These are phyloP conservation scores for Austropuccinia psidii DNA, from an alignment of 1,284 basidiomycete genomes.

Conservation along the genomic window DNA sequence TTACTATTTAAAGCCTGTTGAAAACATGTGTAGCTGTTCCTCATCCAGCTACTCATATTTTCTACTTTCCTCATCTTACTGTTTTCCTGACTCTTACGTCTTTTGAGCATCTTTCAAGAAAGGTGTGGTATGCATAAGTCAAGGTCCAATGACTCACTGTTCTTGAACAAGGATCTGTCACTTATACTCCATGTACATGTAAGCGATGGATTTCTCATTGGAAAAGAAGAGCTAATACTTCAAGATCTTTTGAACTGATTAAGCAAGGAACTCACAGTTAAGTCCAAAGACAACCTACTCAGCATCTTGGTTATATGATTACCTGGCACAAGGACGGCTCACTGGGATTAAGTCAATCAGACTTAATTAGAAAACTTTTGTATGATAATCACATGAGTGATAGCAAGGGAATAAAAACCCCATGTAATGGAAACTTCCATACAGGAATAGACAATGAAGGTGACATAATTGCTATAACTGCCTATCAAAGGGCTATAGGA, in stretches of 20 bases:
- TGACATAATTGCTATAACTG: neutral
- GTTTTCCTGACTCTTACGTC: too few relatives aligned
- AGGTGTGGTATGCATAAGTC: too few relatives aligned
- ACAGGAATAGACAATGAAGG: neutral
- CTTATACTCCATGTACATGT: conserved; percentile 8
- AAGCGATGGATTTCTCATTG: neutral
- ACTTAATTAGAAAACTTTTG: neutral
- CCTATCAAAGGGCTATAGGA: neutral
- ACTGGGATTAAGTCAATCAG: neutral
- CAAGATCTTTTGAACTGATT: neutral
- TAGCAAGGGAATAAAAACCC: neutral
- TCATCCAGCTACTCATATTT: too few relatives aligned
- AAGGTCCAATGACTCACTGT: neutral
- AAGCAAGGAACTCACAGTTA: neutral
- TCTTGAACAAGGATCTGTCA: neutral
- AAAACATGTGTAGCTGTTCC: too few relatives aligned
- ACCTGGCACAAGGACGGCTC: neutral
- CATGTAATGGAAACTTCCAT: neutral
- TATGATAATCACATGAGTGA: neutral
- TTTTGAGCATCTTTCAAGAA: too few relatives aligned
- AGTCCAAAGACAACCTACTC: neutral
- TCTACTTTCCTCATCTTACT: too few relatives aligned
- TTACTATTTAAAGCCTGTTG: too few relatives aligned
- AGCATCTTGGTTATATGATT: neutral
- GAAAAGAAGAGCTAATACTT: neutral